Conservation (phyloP, 768 basidiomycete species). For the Boletus pseudo-olivaceus region DNA sequence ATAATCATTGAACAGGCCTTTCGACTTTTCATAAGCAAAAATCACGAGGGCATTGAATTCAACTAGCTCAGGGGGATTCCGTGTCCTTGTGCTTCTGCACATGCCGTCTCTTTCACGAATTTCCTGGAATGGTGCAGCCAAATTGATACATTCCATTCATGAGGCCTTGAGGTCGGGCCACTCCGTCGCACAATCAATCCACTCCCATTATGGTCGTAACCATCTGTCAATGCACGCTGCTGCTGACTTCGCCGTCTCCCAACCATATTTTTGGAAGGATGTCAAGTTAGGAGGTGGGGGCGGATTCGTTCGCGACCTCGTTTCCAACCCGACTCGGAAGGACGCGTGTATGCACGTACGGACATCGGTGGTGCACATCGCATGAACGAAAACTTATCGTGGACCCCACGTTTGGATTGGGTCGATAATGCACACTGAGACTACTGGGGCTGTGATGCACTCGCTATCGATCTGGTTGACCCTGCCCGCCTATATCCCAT, state of each 20-base stretch:
- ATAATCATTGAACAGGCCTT: too few relatives aligned
- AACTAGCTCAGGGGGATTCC: too few relatives aligned
- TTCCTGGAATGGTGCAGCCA: not conserved
- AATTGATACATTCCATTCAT: not conserved
- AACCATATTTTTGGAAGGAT: too few relatives aligned
- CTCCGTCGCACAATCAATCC: too few relatives aligned
- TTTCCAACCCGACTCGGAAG: constrained; percentile 61
- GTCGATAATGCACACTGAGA: constrained; percentile 48
- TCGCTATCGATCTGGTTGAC: constrained; percentile 61
- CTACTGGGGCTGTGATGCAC: constrained; percentile 55
- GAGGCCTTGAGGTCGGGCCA: too few relatives aligned
- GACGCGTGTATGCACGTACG: constrained; percentile 61
- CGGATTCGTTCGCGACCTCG: constrained; percentile 52
- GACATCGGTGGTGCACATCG: constrained; percentile 67
- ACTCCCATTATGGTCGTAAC: too few relatives aligned
- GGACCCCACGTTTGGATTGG: constrained; percentile 63
- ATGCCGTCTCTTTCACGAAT: not conserved
- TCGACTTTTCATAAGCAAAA: too few relatives aligned
- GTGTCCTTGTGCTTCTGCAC: not conserved
- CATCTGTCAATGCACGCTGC: too few relatives aligned
- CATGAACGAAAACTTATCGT: constrained; percentile 56
- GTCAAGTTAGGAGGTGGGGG: constrained; percentile 44
- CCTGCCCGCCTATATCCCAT: constrained; percentile 50
- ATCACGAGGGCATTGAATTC: too few relatives aligned
- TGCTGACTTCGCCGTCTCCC: constrained; percentile 10